Base-by-base conservation (phyloP, 106 monocot genomes). In the Platanthera guangdongensis region DNA sequence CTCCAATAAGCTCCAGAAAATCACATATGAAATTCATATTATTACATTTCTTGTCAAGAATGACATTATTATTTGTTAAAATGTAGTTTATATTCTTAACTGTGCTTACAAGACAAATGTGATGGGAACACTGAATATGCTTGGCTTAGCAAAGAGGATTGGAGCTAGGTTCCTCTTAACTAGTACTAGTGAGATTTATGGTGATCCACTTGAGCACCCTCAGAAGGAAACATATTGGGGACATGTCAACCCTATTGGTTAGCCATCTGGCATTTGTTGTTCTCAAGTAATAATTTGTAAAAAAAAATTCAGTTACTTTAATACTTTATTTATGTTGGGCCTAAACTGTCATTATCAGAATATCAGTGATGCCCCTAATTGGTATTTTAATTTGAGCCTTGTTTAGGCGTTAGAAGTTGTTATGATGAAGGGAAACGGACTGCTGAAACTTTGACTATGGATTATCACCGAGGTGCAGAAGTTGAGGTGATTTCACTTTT, bases 161-260 rank as follows among this genome's bases (percentile, higher is more conserved):
- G 95, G 95, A 9, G 95, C 95, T 48, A 64, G 92, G n/a, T 96
- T 96, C 75, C 80, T 96, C 12, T 78, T 96, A 78, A 96, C 95
- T 0, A 96, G 95, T 76, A 92, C 92, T 57, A 96, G 95, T 72
- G 92, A 96, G 81, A 92, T 96, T 52, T 95, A 95, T 80, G 95
- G 95, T 25, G 95, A 95, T 68, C 95, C 95, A 5, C 82, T 95
- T 77, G 87, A 95, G 84, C 95, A 95, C 76, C 95, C 95, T 55
- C 95, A 95, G 80, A 88, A 88, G 78, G 95, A 95, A 77, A 93
- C 90, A 15, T 95, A 95, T 57, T 95, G 92, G 95, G 95, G 95
- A 48, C 84, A 95, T 84, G 95, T 95, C 59, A 95, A 95, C 70
- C 92, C 92, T 47, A 95, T 93, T 77, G 95, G 95, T 95, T 47